Base-by-base conservation (phyloP, 306 rosid genomes). In the Cyclanthera cordifolia region DNA sequence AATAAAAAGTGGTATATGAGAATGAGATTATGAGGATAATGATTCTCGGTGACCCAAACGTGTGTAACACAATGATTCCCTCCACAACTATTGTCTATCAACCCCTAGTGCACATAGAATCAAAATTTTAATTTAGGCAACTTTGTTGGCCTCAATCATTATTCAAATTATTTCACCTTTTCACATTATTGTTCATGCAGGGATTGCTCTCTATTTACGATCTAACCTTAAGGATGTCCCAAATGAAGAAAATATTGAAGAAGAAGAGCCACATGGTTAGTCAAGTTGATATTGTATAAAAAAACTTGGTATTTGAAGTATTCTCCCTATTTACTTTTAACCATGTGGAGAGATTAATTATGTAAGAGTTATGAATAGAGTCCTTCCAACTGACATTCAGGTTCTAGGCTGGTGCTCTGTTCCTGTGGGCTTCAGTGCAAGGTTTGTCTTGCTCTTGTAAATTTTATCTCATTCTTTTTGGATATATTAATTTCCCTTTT, bases 351-450 rank as follows among this genome's bases (percentile, higher is more conserved):
- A 92, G 83, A 82, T 89, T 57, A 93, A 92, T 85, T 92, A 92
- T 76, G 96, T 84, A 75, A 84, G 89, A 83, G 95, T 89, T 76
- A 82, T 92, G 69, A 92, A 89, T 83, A 85, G 88, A 79, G 95
- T 56, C 56, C 96, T 92, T 72, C 98, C 95, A 0, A 67, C 75
- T 73, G 96, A 92, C 80, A 92, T 92, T 74, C 84, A 95, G 71
- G 81, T 92, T 76, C 53, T 92, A 70, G 90, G 93, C 72, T 92
- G 98, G 96, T 89, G 85, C 78, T 79, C 95, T 70, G 85, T 83
- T 73, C 91, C 98, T 46, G 67, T 81, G 61, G 90, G 76, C 79
- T 92, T 85, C 77, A 93, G 87, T 87, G 96, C 98, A 43, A 92
- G 98, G 98, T 92, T 79, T 75, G 83, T 71, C 46, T 74, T 53